Base-by-base conservation (phyloP, 768 basidiomycete genomes). In the Tulasnella sp. region DNA sequence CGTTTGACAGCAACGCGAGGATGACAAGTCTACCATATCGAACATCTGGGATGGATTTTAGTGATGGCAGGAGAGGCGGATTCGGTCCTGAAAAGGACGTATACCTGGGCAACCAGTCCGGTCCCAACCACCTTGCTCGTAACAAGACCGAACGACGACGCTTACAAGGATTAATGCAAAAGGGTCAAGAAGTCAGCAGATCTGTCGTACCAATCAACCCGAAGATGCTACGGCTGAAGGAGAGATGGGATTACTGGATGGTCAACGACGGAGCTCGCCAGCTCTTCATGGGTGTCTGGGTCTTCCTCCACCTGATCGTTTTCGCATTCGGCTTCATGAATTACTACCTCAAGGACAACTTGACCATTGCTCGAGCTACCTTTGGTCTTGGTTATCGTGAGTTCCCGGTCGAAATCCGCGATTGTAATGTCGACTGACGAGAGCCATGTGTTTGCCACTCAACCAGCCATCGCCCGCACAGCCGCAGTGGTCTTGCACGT, bases 401-500 rank as follows among this genome's bases (percentile, higher is more conserved):
- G 86, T 82, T 34, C 44, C 67, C 47, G 34, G 7, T 32, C 34
- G 17, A 26, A 22, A 36, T 36, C 11, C 63, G 62, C 9, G 3
- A 4, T 29, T 9, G 17, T 32, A 34, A 59, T 32, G 4, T 42
- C 26, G 32, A 40, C 65, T 35, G 67, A 42, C 44, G 34, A 22
- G 19, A 26, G 22, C 39, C 29, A 26, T 16, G 19, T 8, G 14
- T 11, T 7, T 34, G 3, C 34, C 29, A 5, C 41, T 52, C 47
- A 11, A 26, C 12, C 75, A 95, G 94, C 89, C 59, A 90, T 92
- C 75, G 94, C 95, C 64, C 89, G 94, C 80, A 81, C 89, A 3
- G 91, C 95, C 52, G 96, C 95, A 5, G 88, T 97, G 62, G 88
- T 95, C 66, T 86, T 97, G 9, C 94, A 97, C 77, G 85, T 96